Conservation (phyloP, 2,329 filamentous ascomycete genomes). For the Cercospora canescens region DNA sequence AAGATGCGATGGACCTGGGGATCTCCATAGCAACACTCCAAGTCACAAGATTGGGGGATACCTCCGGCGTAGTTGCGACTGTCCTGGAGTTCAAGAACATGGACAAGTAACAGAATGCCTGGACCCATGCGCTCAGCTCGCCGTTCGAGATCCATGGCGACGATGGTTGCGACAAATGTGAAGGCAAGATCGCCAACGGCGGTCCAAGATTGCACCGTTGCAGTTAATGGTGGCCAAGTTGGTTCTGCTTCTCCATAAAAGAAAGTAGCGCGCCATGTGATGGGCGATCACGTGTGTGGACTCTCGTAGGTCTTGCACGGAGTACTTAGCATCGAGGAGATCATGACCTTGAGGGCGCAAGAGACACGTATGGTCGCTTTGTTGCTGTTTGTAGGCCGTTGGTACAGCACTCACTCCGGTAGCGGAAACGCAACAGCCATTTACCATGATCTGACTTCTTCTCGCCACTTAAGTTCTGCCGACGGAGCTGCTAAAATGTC, state of each 20-base stretch:
- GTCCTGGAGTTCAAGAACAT: constrained; percentile 48
- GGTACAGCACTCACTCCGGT: too few species aligned
- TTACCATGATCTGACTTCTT: too few species aligned
- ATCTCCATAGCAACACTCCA: not conserved
- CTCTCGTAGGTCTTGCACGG: not conserved
- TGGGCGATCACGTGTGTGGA: not conserved
- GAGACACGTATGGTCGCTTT: too few species aligned
- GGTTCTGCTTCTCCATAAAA: constrained; percentile 16
- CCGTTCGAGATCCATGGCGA: constrained; percentile 39
- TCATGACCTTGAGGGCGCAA: too few species aligned
- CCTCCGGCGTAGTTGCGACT: not conserved
- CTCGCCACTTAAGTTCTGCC: too few species aligned
- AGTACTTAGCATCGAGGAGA: not conserved
- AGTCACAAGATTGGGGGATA: too few species aligned
- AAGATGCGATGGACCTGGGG: constrained; percentile 47
- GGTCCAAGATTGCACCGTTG: constrained; percentile 18
- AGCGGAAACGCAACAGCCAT: too few species aligned
- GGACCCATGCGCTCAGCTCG: constrained; percentile 47
- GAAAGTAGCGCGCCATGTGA: constrained; percentile 17
- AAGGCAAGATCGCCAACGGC: constrained; percentile 24
- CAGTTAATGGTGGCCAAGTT: not conserved
- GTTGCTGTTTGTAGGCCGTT: too few species aligned
- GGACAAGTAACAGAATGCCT: constrained; percentile 46
- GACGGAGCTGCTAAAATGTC: too few species aligned
- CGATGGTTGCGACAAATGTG: constrained; percentile 25